Percentiles rank a stretch among this genome's conserved stretches.
These are phyloP conservation scores for Emmonsiellopsis sp. DNA, from an alignment of 2,329 filamentous ascomycete species.

Conservation along the genomic window DNA sequence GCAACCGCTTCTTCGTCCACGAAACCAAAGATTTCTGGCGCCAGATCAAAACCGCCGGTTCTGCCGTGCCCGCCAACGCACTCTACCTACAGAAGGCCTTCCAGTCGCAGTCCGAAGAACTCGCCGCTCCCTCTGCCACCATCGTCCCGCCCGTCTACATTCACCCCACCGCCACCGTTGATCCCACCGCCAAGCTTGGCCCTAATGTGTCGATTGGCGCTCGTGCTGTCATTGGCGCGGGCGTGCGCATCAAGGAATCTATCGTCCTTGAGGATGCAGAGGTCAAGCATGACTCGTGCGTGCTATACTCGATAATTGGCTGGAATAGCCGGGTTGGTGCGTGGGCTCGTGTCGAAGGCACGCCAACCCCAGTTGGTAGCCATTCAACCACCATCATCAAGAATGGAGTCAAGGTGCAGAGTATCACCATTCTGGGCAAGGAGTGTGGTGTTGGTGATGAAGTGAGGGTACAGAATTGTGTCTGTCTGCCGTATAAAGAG, in stretches of 20 bases:
- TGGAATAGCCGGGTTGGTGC: constrained; percentile 94
- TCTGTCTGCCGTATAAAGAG: constrained; percentile 96
- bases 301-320: constrained; percentile 92
- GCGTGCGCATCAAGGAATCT: constrained; percentile 87
- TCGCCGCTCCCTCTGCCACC: constrained; percentile 72
- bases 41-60: constrained; percentile 98
- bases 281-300: constrained; percentile 92
- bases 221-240: constrained; percentile 73
- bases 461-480: constrained; percentile 92
- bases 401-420: constrained; percentile 97
- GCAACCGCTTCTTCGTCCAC: constrained; percentile 95
- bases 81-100: constrained; percentile 92
- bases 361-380: constrained; percentile 75
- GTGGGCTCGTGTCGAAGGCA: constrained; percentile 97
- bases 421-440: constrained; percentile 94
- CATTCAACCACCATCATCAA: constrained; percentile 93
- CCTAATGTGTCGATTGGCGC: constrained; percentile 95
- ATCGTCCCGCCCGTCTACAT: constrained; percentile 92
- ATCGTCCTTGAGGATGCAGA: constrained; percentile 92
- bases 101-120: constrained; percentile 72
- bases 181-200: constrained; percentile 91
- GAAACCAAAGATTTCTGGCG: constrained; percentile 99
- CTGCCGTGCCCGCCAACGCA: constrained; percentile 91
- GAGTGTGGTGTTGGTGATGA: constrained; percentile 92
- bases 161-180: constrained; percentile 80